Base-by-base conservation (phyloP, 371 early-diverging fungal species). In the Blastocladiella emersonii region DNA sequence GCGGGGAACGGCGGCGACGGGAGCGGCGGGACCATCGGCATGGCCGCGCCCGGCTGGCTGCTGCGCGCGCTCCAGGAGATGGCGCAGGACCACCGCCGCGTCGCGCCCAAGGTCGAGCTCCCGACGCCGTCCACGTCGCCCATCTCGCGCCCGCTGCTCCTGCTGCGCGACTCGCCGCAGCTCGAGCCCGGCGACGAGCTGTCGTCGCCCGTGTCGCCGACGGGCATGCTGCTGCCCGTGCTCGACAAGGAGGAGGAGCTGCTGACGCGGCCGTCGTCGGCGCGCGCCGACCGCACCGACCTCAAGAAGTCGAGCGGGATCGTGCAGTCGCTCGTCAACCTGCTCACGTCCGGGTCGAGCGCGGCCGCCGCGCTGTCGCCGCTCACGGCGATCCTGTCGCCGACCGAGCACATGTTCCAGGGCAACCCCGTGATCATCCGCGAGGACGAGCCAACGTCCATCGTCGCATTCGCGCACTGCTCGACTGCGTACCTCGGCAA, bases 401-500 rank as follows among this genome's bases (percentile, higher is more conserved):
- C 87, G 0, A 85, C 84, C 4, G 92, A 91, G 56, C 95, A 95
- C 66, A 76, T 95, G 1, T 84, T 93, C 65, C 77, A 82, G 0
- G 90, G 87, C 51, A 92, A 91, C 0, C 75, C 77, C 23, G 83
- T 94, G 45, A 81, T 94, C 35, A 85, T 94, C 1, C 79, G 93
- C 43, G 95, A 95, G 71, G 87, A 90, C 49, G 95, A 96, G 67
- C 94, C 93, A 4, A 89, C 89, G 66, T 92, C 94, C 0, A 90
- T 96, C 57, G 85, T 96, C 37, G 91, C 97, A 0, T 87, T 87
- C 65, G 84, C 93, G 10, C 74, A 95, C 37, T 78, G 82, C 76
- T 87, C 60, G 27, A 12, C 53, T 3, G 74, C 76, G 21, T 82
- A 79, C 34, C 65, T 69, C 5, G 71, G 72, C 21, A 71, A 75